Evolutionary conservation across 2,329 filamentous ascomycete genomes (phyloP), one percentile per base, ranked within the genome.

Genomic region (Talaromyces albobiverticillius): DNA sequence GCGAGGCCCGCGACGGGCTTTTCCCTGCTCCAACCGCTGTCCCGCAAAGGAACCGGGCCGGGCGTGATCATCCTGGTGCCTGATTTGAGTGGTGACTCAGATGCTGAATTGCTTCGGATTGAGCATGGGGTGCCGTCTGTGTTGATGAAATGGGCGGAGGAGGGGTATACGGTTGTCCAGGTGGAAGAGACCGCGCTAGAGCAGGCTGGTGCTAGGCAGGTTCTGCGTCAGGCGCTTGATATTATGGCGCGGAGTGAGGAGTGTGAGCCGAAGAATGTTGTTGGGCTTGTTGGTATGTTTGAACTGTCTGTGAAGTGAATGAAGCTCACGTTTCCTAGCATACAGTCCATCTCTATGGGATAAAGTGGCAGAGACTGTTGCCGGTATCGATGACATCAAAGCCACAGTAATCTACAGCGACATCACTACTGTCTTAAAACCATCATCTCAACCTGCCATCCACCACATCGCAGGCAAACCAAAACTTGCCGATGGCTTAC

Each of bases 141-240:
- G 0, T 62, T 82, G 13, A 64, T 81, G 57, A 89, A 89, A 68
- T 89, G 86, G 86, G 85, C 85, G 0, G 86, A 89, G 64, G 86
- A 89, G 65, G 84, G 86, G 0, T 88, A 82, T 59, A 74, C 80
- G 0, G 83, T 88, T 3, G 82, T 74, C 0, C 79, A 86, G 64
- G 64, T 88, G 13, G 25, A 51, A n/a, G 57, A 53, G 20, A 20
- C 10, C 16, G 55, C 49, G 3, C 57, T 71, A 2, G 51, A 53
- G 0, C 25, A 43, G 13, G 18, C 9, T 4, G 20, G 26, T 7
- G 57, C 60, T 4, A 11, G 41, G 3, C 14, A 41, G 11, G 26
- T 63, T 2, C 40, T 69, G 3, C 53, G 59, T 2, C 58, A 64
- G 5, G 61, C 62, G 20, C n/a, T 18, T 3, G n/a, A 38, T 7